Base-by-base conservation (phyloP, 768 basidiomycete genomes). In the Xerocomellus chrysenteron region DNA sequence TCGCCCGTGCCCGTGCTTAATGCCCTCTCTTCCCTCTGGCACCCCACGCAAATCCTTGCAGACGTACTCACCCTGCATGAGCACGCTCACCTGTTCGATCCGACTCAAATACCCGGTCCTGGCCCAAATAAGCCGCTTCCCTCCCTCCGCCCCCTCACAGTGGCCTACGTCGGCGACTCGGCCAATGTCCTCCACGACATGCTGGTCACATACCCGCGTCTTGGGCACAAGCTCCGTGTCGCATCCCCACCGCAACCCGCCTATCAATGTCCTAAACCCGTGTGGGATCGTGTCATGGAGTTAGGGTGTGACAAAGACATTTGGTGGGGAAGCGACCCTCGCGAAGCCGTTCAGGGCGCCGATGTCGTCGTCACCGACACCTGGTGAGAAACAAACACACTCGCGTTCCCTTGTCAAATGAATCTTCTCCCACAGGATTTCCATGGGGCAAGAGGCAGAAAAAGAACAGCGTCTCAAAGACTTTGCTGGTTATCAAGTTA, bases 301-400 rank as follows among this genome's bases (percentile, higher is more conserved):
- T 79, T 92, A 6, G 86, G 77, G 9, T 90, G 88, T 65, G 88
- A 91, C 59, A 80, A 86, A 63, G 71, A 74, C 48, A 90, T 92
- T 46, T 80, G 76, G 75, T 92, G 90, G 91, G 82, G 82, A 30
- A 75, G 70, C 11, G 88, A 92, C 63, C 95, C 96, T 1, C 80
- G 79, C 49, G 92, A 94, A 68, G 97, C 97, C 0, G 90, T 98
- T 8, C 72, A 86, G 4, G 87, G 85, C 43, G 97, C 97, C 8
- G 92, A 98, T 66, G 84, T 98, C n/a, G 90, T 98, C 46, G 83
- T 97, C 12, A 99, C 97, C 2, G 97, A 99, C 71, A 99, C 97
- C 5, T 99, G 96, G 94, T 92, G 57, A 55, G 80, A 69, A 45
- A 42, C 17, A 24, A 26, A 11, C 17, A 13, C 26, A 1, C 6